Evolutionary conservation across 2,329 filamentous ascomycete genomes (phyloP), one percentile per base, ranked within the genome.

Genomic region (Curvularia eragrostidis): DNA sequence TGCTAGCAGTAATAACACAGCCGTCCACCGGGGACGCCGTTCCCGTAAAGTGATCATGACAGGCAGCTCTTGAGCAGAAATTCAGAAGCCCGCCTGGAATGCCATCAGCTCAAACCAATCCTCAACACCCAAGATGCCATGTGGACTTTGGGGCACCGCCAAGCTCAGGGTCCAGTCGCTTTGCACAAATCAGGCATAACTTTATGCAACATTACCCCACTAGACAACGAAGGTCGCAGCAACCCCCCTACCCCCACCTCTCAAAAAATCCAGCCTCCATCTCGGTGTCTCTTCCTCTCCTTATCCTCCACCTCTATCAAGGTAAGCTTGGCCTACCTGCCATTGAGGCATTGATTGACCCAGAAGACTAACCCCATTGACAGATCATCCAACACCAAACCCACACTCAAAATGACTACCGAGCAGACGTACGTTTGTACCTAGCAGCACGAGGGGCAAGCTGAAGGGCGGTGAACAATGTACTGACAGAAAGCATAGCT

Each of bases 381-480:
- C 58, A 67, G 21, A 72, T 68, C 62, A 77, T 76, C 66, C 69
- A 76, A 71, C 53, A 65, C 55, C 58, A 65, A 64, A 51, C 72
- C 15, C 61, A 61, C 59, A 63, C 65, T 62, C 66, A 77, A 66
- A 56, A 82, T 82, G 80, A 86, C 91, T 83, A 83, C 80, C 82
- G 92, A 96, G 84, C 91, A 94, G 85, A 97, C 93, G 92, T 96
- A 83, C 81, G 90, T 83, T 15, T 0, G n/a, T 12, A 43, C 41
- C 24, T 9, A 28, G 19, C 26, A 23, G 23, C 28, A 39, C 18
- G 42, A 46, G 30, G 42, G 52, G 44, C 9, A 21, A 49, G 30
- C 23, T 24, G 18, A 52, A 36, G 57, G 44, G 52, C 60, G 64
- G 66, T 68, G 64, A 65, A 72, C 61, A 61, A 36, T 50, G 54